A percentile compares a stretch with the other conserved stretches of the same genome.
Evolutionary conservation across 2,329 filamentous ascomycete species (phyloP).

Genomic region (Endoconidiophora laricicola): DNA sequence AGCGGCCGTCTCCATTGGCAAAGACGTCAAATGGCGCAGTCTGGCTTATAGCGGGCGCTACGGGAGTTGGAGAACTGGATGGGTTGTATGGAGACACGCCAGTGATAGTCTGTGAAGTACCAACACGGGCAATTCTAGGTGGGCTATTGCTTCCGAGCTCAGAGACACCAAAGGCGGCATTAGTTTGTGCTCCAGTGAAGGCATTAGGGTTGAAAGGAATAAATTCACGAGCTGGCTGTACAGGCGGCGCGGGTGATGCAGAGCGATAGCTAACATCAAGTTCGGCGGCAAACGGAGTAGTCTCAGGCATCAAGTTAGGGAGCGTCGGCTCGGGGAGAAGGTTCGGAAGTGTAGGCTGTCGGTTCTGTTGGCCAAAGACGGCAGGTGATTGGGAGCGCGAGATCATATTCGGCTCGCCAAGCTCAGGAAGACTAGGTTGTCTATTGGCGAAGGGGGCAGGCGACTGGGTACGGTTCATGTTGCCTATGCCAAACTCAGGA

Average conservation of each 20-base stretch:
- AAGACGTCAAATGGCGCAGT: conserved; percentile 17
- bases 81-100: too few relatives aligned
- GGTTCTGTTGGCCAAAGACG: conserved; percentile 3
- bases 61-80: conserved; percentile 2
- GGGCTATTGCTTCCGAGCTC: conserved; percentile 19
- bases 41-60: conserved; percentile 14
- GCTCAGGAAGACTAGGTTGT: conserved; percentile 15
- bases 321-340: conserved; percentile 12
- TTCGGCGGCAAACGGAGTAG: not conserved
- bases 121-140: conserved; percentile 15
- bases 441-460: conserved; percentile 8
- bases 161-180: conserved; percentile 18
- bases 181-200: not conserved
- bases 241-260: conserved; percentile 15
- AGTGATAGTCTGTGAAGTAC: conserved; percentile 4
- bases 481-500: not conserved
- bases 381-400: conserved; percentile 1
- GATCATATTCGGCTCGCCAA: not conserved
- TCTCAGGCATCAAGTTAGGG: conserved; percentile 13
- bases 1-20: conserved; percentile 20
- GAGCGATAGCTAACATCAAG: conserved; percentile 12
- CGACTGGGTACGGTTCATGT: conserved; percentile 9
- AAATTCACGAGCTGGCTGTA: conserved; percentile 15
- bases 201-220: conserved; percentile 9
- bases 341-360: conserved; percentile 8